A percentile compares a stretch with the other conserved stretches of the same genome.
These are phyloP conservation scores for Ogataea corticis DNA, from an alignment of 805 yeast species.

Conservation along the genomic window DNA sequence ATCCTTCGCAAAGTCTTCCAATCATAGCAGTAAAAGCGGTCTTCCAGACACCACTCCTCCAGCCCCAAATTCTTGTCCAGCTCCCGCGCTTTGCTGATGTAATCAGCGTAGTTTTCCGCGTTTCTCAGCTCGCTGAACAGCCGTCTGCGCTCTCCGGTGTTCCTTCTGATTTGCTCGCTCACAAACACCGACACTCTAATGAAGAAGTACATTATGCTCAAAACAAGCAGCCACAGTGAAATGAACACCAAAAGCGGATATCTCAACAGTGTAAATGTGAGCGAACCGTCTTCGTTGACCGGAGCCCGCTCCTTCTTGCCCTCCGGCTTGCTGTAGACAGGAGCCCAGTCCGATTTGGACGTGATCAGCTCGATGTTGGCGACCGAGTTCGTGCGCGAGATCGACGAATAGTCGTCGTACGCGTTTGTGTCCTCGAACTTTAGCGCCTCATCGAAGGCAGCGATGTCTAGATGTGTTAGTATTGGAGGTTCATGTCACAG, in stretches of 20 bases:
- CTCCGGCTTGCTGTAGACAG: constrained; percentile 5
- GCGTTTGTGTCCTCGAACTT: constrained; percentile 30
- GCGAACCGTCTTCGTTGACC: constrained; percentile 22
- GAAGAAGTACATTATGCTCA: constrained; percentile 49
- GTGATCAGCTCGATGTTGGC: constrained; percentile 15
- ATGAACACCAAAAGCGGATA: constrained; percentile 64
- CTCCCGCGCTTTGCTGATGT: constrained; percentile 57
- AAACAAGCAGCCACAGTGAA: constrained; percentile 51
- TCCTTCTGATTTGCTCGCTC: constrained; percentile 58
- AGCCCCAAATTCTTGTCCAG: constrained; percentile 59
- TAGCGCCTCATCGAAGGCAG: constrained; percentile 40
- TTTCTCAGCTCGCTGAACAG: constrained; percentile 50
- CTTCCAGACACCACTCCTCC: constrained; percentile 64
- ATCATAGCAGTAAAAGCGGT: constrained; percentile 67
- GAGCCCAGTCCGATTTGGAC: constrained; percentile 14
- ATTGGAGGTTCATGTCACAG: background rate
- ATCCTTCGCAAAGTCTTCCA: constrained; percentile 56
- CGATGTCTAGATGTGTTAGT: constrained; percentile 25
- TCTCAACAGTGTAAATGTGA: constrained; percentile 50
- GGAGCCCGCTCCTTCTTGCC: background rate
- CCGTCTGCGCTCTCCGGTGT: constrained; percentile 57
- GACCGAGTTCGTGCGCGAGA: constrained; percentile 15
- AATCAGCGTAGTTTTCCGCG: constrained; percentile 57
- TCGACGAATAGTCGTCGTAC: constrained; percentile 5
- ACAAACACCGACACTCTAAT: constrained; percentile 62